Evolutionary conservation across 768 basidiomycete species (phyloP), one percentile per base, ranked within the genome.

Genomic region (Leucogyrophana mollusca): DNA sequence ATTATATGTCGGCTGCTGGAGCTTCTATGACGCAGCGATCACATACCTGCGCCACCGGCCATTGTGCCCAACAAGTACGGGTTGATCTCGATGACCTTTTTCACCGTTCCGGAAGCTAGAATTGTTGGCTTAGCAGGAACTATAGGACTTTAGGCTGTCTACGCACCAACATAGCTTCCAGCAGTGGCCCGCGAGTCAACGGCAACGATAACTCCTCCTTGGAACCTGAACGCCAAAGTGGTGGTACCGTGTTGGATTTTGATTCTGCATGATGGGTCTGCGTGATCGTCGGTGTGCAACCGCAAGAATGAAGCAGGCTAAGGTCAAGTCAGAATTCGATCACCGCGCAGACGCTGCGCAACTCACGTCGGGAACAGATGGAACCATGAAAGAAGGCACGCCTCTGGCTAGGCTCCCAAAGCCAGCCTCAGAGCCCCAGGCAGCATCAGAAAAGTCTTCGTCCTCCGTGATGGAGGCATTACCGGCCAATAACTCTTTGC

Each of bases 31-130:
- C 21, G 38, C 45, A 45, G 9, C 51, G 30, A 43, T 18, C 41
- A 74, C 78, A 54, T 61, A 85, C 94, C 95, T 57, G 96, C 96
- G 68, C 95, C 95, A 69, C 96, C 96, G 52, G 96, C 96, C 95
- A 99, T 98, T 2, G 96, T 99, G 51, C 96, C 96, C n/a, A 99
- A 79, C 40, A 99, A 71, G 73, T 94, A 98, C 34, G 92, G 92
- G 72, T 98, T 98, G 70, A 99, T 99, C 73, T 99, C 96, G 57
- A 99, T 98, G 53, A 99, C 94, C 76, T 97, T 99, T 78, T 95
- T 98, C 52, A 99, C 92, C 13, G 95, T 98, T 44, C 95, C 94
- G 16, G 87, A 92, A 0, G 95, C 95, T 97, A 60, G 1, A 27
- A 16, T 32, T 14, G 35, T 23, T 13, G 22, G 37, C 21, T 20